Evolutionary conservation across 495 filamentous ascomycete genomes (phyloP).

Genomic region (Penicillium salamii): DNA sequence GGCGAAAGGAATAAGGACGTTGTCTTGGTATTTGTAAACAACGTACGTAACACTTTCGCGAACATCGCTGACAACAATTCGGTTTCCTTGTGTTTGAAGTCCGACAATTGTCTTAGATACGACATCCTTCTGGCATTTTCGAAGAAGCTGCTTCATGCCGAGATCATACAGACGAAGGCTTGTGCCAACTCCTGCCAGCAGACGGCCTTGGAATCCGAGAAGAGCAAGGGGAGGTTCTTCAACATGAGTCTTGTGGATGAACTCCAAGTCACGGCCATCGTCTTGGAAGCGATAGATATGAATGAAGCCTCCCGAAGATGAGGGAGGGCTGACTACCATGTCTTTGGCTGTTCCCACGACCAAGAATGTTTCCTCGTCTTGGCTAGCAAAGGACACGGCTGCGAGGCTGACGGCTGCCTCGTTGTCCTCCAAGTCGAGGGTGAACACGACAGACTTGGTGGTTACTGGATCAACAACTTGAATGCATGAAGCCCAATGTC

Average conservation of each 20-base stretch:
- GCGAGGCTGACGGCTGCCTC: conserved; percentile 88
- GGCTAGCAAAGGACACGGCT: conserved; percentile 77
- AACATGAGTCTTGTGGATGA: conserved; percentile 92
- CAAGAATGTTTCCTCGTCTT: conserved; percentile 86
- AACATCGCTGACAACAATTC: conserved; percentile 89
- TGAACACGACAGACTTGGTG: conserved; percentile 68
- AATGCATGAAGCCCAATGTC: conserved; percentile 94
- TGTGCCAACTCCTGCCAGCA: conserved; percentile 80
- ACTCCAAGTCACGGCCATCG: conserved; percentile 80
- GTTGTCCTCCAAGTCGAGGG: conserved; percentile 81
- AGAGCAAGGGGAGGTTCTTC: conserved; percentile 87
- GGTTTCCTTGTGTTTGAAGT: conserved; percentile 85
- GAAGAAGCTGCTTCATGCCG: conserved; percentile 83
- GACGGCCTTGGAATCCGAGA: conserved; percentile 84
- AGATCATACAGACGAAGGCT: conserved; percentile 86
- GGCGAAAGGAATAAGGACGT: conserved; percentile 84
- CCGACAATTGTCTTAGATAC: conserved; percentile 80
- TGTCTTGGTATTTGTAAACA: conserved; percentile 90
- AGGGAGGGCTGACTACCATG: conserved; percentile 71
- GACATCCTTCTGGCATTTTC: conserved; percentile 82
- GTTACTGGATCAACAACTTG: conserved; percentile 80
- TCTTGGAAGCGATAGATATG: conserved; percentile 91
- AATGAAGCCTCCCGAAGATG: conserved; percentile 75
- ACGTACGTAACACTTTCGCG: conserved; percentile 87
- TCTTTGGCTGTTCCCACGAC: conserved; percentile 93